Percentiles rank a stretch among this genome's conserved stretches.
Evolutionary conservation across 176 grass and related monocot genomes (phyloP).

Genomic region (Oryza australiensis): DNA sequence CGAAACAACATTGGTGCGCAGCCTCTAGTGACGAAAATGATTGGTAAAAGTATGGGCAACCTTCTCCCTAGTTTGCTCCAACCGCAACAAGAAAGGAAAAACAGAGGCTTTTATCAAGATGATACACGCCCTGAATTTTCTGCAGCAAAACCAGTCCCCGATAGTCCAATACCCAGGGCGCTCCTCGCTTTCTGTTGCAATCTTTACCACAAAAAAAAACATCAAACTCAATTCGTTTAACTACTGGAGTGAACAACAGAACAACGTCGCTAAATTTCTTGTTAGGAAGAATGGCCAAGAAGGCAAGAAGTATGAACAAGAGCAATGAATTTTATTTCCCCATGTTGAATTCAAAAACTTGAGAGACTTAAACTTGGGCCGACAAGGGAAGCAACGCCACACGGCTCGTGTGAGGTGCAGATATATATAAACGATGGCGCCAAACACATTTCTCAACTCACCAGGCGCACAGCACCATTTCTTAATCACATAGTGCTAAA

Average conservation of each 20-base stretch:
- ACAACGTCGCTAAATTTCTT: constrained; percentile 34
- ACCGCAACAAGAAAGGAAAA: constrained; percentile 26
- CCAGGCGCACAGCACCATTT: constrained; percentile 32
- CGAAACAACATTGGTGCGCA: neutral
- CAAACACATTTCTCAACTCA: constrained; percentile 69
- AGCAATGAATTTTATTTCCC: constrained; percentile 28
- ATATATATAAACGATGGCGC: constrained; percentile 53
- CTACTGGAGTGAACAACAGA: constrained; percentile 36
- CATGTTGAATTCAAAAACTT: constrained; percentile 42
- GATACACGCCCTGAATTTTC: neutral
- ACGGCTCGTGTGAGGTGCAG: constrained; percentile 41
- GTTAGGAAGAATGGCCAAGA: constrained; percentile 49
- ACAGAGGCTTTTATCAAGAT: neutral
- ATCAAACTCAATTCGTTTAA: constrained; percentile 29
- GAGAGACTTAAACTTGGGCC: constrained; percentile 33
- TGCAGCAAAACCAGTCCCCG: neutral
- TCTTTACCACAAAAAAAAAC: constrained; percentile 6
- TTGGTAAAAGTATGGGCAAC: constrained; percentile 40
- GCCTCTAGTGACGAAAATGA: constrained; percentile 24
- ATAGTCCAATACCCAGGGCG: constrained; percentile 8
- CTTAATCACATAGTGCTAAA: constrained; percentile 38
- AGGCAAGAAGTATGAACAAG: constrained; percentile 68
- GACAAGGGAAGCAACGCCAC: constrained; percentile 26
- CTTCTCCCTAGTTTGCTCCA: constrained; percentile 6
- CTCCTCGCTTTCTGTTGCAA: constrained; percentile 28